Base-by-base conservation (phyloP, 768 basidiomycete species). In the Collybia nuda region DNA sequence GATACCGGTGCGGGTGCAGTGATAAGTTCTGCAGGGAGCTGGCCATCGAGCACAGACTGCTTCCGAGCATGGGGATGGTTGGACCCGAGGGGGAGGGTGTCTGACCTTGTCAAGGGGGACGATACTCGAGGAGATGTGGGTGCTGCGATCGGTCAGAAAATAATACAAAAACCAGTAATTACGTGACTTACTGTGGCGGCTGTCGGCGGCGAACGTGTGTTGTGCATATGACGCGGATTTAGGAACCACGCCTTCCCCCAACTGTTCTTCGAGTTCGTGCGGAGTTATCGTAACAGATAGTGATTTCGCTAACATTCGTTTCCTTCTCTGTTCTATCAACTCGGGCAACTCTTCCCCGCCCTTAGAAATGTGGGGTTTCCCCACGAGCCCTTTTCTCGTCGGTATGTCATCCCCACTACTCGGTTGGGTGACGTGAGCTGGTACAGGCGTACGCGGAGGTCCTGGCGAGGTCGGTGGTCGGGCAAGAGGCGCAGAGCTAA, bases 401-500 rank as follows among this genome's bases (percentile, higher is more conserved):
- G 71, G 74, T 5, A 59, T 48, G 17, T 71, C 71, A 48, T 66
- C 68, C 6, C 58, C 52, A 11, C 53, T 57, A 48, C 54, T 63
- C 6, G 55, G 29, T 3, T 61, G 59, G 3, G 59, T 42, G 4
- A 67, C 57, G 17, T 57, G 48, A 0, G 66, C 56, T 6, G 63
- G 54, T n/a, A 65, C 52, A 2, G 67, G 56, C 11, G 70, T 68
- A 7, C 73, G 68, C 21, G 77, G 74, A 17, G 80, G 78, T 8
- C 89, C 88, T 15, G 91, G 88, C 2, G 88, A 91, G 2, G 90
- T 93, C 0, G 90, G 90, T 0, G 90, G 90, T 50, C 86, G 78
- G 4, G 90, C 82, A 39, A 93, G 72, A 0, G 89, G 89, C 0
- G 87, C 91, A 44, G 88, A 88, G 61, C 88, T 90, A 59, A 93